Percentiles rank a stretch among this genome's conserved stretches.
Conservation (phyloP, 805 yeast genomes). For the Candida xiaguanensis region DNA sequence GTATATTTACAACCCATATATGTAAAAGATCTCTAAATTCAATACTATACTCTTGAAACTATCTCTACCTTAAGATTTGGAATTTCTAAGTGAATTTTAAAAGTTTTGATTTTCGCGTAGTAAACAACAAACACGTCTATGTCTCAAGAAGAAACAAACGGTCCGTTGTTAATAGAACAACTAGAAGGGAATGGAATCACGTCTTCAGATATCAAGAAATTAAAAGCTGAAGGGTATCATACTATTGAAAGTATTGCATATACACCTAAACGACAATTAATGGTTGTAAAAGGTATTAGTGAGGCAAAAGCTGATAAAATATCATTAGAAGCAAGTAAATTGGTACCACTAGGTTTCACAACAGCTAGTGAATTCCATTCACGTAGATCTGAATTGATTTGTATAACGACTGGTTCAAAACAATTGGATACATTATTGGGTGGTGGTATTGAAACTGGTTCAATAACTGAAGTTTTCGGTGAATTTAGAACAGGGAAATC, state of each 20-base stretch:
- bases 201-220: conserved; percentile 69
- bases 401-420: conserved; percentile 93
- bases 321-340: conserved; percentile 74
- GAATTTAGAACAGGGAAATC: conserved; percentile 98
- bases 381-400: conserved; percentile 84
- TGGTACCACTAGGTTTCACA: conserved; percentile 95
- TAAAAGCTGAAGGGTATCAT: conserved; percentile 77
- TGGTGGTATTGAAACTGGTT: conserved; percentile 97
- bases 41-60: too few relatives aligned
- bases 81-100: too few relatives aligned
- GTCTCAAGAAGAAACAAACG: conserved; percentile 31
- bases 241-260: conserved; percentile 93
- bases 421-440: conserved; percentile 89
- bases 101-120: conserved; percentile 1
- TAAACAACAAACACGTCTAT: conserved; percentile 1
- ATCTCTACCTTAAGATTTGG: too few relatives aligned
- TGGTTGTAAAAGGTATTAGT: conserved; percentile 84
- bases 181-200: conserved; percentile 84
- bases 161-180: conserved; percentile 42
- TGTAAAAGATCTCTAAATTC: too few relatives aligned
- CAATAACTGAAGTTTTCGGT: conserved; percentile 93
- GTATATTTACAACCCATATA: too few relatives aligned
- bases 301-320: conserved; percentile 92
- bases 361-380: conserved; percentile 94
- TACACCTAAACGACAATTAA: conserved; percentile 77